Base-by-base conservation (phyloP, 306 rosid species). In the Betula pendula region DNA sequence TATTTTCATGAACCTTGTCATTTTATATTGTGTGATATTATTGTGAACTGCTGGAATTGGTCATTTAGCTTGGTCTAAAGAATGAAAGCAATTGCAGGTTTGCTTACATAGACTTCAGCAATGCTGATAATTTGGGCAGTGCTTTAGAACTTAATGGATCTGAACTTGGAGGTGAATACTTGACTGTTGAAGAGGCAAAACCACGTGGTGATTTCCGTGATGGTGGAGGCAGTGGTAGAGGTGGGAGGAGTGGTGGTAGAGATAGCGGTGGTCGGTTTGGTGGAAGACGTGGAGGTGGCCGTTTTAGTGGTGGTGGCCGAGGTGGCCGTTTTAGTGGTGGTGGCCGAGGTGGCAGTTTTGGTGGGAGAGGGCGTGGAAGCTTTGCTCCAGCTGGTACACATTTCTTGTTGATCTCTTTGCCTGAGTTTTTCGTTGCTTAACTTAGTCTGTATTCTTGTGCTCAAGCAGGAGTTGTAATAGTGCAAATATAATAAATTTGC, bases 101-200 rank as follows among this genome's bases (percentile, higher is more conserved):
- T 76, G 97, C 99, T 2, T 95, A 92, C 81, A 1, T 95, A 77
- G 99, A 95, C 88, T 95, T 95, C 53, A 7, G 24, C 6, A 91
- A 86, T 55, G 19, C 22, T 0, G 79, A 73, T 25, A 13, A 82
- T 66, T 13, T 88, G 29, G 73, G 45, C 68, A 81, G 85, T 65
- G 99, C 99, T 7, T 66, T 95, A 0, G 97, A 87, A 72, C 83
- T 90, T 31, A 70, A 89, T 78, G 87, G 82, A 29, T 7, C 75
- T 56, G 91, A 95, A 0, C 81, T 89, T 33, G 90, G 86, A 0
- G 90, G 85, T 2, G 7, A 79, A 35, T 7, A 51, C 56, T 68
- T 95, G 78, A 31, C 80, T 0, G 93, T 95, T 2, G 92, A 95
- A 22, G 97, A 92, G 79, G 99, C 99, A 9, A 95, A 77, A 78